Base-by-base conservation (phyloP, 192 early-diverging fungal genomes). In the Umbelopsis sp. region DNA sequence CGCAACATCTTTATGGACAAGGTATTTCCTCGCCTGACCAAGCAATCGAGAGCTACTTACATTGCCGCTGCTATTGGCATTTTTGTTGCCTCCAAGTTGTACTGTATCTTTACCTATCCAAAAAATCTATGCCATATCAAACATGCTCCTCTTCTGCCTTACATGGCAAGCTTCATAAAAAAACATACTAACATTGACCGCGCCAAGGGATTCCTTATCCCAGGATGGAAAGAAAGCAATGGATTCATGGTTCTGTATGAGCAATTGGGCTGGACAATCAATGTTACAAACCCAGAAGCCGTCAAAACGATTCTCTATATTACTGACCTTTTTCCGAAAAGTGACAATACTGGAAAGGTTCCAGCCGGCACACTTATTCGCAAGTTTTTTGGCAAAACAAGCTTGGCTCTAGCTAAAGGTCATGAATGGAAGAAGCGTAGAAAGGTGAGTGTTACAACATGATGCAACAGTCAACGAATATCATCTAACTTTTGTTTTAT, bases 371-470 rank as follows among this genome's bases (percentile, higher is more conserved):
- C 9, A 12, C 30, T 68, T 13, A 8, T 50, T n/a, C 25, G 23
- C 30, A 50, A 44, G 37, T 73, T 67, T 30, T 37, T 73, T 9
- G 72, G 72, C 4, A 27, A 15, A 22, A 41, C 35, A 1, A 77
- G 73, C 55, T 49, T 77, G 48, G 71, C 68, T 8, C 20, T 50
- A 2, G 13, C 66, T 5, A 77, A 69, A 53, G 66, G 51, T 15
- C 23, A 67, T 27, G 48, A 46, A 33, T 58, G 72, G 52, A 46
- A n/a, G 16, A 53, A 9, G 7, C 64, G 66, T 33, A 25, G 71
- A 23, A 67, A 71, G 27, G 27, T 30, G 27, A 30, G 1, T 30
- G 27, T 30, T 30, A 30, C 27, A 2, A 30, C 27, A 30, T 30
- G 27, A 30, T 30, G 3, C 1, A 30, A 30, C 27, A 30, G 27